These are phyloP conservation scores for Annulohypoxylon nitens DNA, from an alignment of 495 filamentous ascomycete genomes.

Conservation along the genomic window DNA sequence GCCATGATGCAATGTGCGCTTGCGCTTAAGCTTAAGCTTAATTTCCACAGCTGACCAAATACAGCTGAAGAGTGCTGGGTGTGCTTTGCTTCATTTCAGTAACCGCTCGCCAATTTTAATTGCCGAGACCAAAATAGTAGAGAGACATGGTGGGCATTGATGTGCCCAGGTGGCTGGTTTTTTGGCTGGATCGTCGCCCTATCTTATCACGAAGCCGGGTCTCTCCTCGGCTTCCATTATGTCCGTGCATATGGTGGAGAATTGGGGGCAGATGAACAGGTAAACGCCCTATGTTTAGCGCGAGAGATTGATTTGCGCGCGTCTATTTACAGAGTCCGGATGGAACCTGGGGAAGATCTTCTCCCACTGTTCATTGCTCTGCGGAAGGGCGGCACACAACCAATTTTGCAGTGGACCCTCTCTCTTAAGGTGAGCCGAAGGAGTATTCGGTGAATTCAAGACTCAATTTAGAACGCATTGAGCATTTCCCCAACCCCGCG, in stretches of 20 bases:
- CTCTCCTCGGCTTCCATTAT: constrained; percentile 12
- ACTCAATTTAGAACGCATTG: neutral
- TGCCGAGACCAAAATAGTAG: constrained; percentile 40
- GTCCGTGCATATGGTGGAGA: constrained; percentile 14
- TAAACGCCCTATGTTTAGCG: constrained; percentile 30
- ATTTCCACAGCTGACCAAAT: constrained; percentile 39
- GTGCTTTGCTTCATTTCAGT: constrained; percentile 28
- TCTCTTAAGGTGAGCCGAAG: constrained; percentile 36
- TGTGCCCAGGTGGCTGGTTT: too few relatives aligned
- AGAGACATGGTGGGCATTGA: constrained; percentile 8
- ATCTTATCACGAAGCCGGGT: too few relatives aligned
- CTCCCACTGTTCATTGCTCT: constrained; percentile 20
- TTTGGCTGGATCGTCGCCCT: too few relatives aligned
- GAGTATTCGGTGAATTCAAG: constrained; percentile 12
- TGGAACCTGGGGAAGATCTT: constrained; percentile 31
- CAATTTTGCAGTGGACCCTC: constrained; percentile 20
- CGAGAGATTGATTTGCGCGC: constrained; percentile 24
- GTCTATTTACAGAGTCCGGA: constrained; percentile 19
- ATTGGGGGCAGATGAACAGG: neutral
- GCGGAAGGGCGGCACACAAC: constrained; percentile 8
- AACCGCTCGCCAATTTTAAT: constrained; percentile 32
- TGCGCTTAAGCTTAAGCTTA: constrained; percentile 52
- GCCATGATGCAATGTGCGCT: constrained; percentile 27
- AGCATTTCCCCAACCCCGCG: constrained; percentile 19
- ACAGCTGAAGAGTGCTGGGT: constrained; percentile 9